Percentiles rank a stretch among this genome's conserved stretches.
These are phyloP conservation scores for Aspergillus awamori DNA, from an alignment of 2,329 filamentous ascomycete species.

Conservation along the genomic window DNA sequence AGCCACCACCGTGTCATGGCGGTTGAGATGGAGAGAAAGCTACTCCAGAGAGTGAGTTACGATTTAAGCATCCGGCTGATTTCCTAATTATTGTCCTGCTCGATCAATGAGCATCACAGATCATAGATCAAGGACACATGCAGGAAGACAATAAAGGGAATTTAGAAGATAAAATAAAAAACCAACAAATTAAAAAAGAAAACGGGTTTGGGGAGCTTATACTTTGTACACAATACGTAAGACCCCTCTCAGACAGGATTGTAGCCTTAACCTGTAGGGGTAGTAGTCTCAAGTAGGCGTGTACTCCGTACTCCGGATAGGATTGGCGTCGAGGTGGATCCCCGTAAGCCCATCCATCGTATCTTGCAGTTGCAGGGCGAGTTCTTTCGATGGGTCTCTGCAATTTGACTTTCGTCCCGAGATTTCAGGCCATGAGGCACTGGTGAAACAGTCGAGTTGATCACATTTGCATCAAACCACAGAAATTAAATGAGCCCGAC, in stretches of 20 bases:
- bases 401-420: conserved; percentile 17
- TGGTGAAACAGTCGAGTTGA: conserved; percentile 24
- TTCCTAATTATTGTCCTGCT: background rate
- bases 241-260: conserved; percentile 4
- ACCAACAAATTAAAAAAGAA: background rate
- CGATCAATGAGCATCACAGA: conserved; percentile 1
- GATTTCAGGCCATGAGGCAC: conserved; percentile 22
- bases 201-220: conserved; percentile 1
- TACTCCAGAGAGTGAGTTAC: background rate
- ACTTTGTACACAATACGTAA: conserved; percentile 12
- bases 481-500: conserved; percentile 17
- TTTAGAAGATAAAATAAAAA: too few relatives aligned
- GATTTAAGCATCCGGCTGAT: background rate
- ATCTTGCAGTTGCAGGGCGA: conserved; percentile 11
- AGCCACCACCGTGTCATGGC: background rate
- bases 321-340: background rate
- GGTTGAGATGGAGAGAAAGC: background rate
- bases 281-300: conserved; percentile 11
- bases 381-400: conserved; percentile 1
- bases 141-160: too few relatives aligned
- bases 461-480: conserved; percentile 12
- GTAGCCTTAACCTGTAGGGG: background rate
- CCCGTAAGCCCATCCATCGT: conserved; percentile 3
- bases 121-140: background rate
- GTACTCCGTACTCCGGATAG: conserved; percentile 6